These are phyloP conservation scores for Candida ovalis DNA, from an alignment of 805 yeast species.

Conservation along the genomic window DNA sequence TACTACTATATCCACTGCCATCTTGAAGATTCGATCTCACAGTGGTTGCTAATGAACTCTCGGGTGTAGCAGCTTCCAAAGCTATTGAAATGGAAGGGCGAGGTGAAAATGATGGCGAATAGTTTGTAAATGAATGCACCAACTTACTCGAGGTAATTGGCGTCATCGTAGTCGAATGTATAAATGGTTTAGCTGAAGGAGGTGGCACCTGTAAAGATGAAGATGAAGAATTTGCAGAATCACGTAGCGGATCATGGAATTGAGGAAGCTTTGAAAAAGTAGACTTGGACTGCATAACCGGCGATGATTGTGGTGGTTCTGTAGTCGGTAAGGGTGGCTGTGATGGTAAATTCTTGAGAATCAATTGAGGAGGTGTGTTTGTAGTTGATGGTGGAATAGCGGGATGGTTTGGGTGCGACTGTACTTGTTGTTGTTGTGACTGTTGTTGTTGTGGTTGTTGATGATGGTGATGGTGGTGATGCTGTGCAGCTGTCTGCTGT, in stretches of 20 bases:
- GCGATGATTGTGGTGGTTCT: constrained; percentile 13
- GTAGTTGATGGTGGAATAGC: neutral
- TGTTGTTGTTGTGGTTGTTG: neutral
- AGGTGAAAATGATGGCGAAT: constrained; percentile 33
- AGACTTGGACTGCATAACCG: neutral
- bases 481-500: neutral
- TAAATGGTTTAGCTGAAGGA: neutral
- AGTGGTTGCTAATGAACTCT: too few species aligned
- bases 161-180: constrained; percentile 3
- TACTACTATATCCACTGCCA: neutral
- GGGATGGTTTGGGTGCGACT: neutral
- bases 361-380: neutral
- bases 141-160: constrained; percentile 4
- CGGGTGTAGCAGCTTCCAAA: neutral
- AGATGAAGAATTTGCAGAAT: neutral
- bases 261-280: neutral
- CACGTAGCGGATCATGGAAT: neutral
- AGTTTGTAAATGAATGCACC: neutral
- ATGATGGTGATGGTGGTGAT: neutral
- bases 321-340: constrained; percentile 54
- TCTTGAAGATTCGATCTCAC: neutral
- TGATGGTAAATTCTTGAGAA: constrained; percentile 43
- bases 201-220: neutral
- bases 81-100: constrained; percentile 40
- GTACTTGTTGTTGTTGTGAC: too few species aligned